Base-by-base conservation (phyloP, 75 land plant genomes). In the Ceratopteris richardii region DNA sequence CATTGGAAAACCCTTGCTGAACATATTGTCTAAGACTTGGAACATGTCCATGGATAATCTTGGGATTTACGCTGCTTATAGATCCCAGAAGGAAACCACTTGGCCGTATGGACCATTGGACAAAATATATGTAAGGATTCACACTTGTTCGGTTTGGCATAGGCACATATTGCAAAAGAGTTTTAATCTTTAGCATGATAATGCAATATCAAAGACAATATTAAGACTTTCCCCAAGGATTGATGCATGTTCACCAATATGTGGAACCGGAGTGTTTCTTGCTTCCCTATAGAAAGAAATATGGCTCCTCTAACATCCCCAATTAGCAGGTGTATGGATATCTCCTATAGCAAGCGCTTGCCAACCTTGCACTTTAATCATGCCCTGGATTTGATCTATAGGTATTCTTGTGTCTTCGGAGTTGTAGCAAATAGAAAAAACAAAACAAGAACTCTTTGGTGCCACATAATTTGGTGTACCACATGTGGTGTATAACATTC, bases 71-170 rank as follows among this genome's bases (percentile, higher is more conserved):
- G 10, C 83, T 65, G 0, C 86, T 82, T 29, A 93, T 85, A 37
- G 77, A 54, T 31, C 80, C 88, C 63, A 93, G 43, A 0, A 96
- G 98, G 54, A 88, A 70, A 0, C 98, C 98, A 41, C 98, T 68
- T 19, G 98, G 98, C 98, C 98, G 89, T 18, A 93, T 88, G 0
- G 98, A 93, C 27, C 96, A 67, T 76, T 93, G 98, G 50, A 96
- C 98, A 59, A 93, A 93, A 70, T 93, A 96, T 25, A 93, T 72
- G 65, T 90, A 93, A 13, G 98, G 98, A 46, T 93, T 93, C 20
- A 93, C 82, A 20, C 82, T 76, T 9, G 80, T 82, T 63, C 98
- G 44, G 51, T 76, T 76, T 7, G 17, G 52, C 12, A 70, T 74
- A 33, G 74, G 80, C 40, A 81, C 70, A 63, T 85, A 93, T 58